Base-by-base conservation (phyloP, 345 rosid genomes). In the Conringia planisiliqua region DNA sequence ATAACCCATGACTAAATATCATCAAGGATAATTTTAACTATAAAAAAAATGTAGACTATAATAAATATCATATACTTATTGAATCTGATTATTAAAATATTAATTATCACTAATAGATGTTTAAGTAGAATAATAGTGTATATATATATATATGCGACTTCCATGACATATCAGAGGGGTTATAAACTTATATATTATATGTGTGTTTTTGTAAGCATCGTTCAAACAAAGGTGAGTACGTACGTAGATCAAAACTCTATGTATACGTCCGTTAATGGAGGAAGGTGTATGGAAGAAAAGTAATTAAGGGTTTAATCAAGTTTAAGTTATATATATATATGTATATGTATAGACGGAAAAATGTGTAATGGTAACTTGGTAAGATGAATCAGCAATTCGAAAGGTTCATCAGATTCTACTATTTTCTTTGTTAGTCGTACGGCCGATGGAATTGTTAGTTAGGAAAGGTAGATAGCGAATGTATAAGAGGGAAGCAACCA, bases 391-490 rank as follows among this genome's bases (percentile, higher is more conserved):
- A 40, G 35, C 70, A 51, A 52, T 62, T 63, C 32, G 62, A 72
- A 52, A 44, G 62, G 32, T 40, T 40, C 57, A 44, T 20, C 38
- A 9, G 48, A 16, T 17, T 60, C 33, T 38, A 5, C 46, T 62
- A 14, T 55, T 44, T 22, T 40, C 66, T 66, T 17, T 57, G 72
- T 27, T 56, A 57, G 65, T 55, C 77, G 71, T 55, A 65, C 40
- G 43, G 47, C 10, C 14, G 62, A 48, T 48, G 36, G 68, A 50
- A 59, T 12, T 59, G 73, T 75, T 75, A 68, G 74, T 52, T 75
- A 75, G 70, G 79, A 75, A 75, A 75, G 79, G 74, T 75, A 75
- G 69, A 67, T 73, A 59, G 14, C 55, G 13, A 46, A 57, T 58
- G 61, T 17, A 12, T n/a, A 64, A 33, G 46, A 26, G 29, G 20